Evolutionary conservation across 768 basidiomycete species (phyloP), one percentile per base, ranked within the genome.

Genomic region (Coprinopsis sp.): DNA sequence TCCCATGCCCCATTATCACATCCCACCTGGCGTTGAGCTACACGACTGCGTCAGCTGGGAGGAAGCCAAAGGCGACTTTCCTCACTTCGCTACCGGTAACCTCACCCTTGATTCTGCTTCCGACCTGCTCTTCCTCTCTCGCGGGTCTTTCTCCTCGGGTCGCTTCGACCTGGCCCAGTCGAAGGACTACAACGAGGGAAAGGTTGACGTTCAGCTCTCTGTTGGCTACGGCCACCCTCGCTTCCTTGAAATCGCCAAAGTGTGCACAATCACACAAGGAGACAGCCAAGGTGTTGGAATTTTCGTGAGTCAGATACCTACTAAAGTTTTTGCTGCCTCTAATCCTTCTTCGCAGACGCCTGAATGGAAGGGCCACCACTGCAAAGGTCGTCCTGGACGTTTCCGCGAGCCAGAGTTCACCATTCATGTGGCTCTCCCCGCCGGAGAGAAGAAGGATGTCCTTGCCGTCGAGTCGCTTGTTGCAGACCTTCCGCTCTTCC

Each of bases 301-400:
- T 16, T 39, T 39, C 23, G 38, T 39, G 23, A 22, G 38, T 39
- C n/a, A n/a, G n/a, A n/a, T n/a, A n/a, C n/a, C n/a, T n/a, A n/a
- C n/a, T n/a, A n/a, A n/a, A n/a, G n/a, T n/a, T n/a, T n/a, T n/a
- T n/a, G n/a, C n/a, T n/a, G n/a, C n/a, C n/a, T n/a, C n/a, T n/a
- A n/a, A n/a, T n/a, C n/a, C n/a, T n/a, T n/a, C n/a, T n/a, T n/a
- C n/a, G n/a, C n/a, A n/a, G n/a, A n/a, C n/a, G n/a, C n/a, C n/a
- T n/a, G n/a, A n/a, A n/a, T n/a, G n/a, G n/a, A n/a, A n/a, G n/a
- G n/a, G n/a, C n/a, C n/a, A n/a, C n/a, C n/a, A n/a, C n/a, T n/a
- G n/a, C n/a, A n/a, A n/a, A n/a, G n/a, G n/a, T n/a, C n/a, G n/a
- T n/a, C n/a, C n/a, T n/a, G n/a, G n/a, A n/a, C n/a, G n/a, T n/a